Evolutionary conservation across 139 green algal species (phyloP), one percentile per base, ranked within the genome.

Genomic region (Chlorella ohadii): DNA sequence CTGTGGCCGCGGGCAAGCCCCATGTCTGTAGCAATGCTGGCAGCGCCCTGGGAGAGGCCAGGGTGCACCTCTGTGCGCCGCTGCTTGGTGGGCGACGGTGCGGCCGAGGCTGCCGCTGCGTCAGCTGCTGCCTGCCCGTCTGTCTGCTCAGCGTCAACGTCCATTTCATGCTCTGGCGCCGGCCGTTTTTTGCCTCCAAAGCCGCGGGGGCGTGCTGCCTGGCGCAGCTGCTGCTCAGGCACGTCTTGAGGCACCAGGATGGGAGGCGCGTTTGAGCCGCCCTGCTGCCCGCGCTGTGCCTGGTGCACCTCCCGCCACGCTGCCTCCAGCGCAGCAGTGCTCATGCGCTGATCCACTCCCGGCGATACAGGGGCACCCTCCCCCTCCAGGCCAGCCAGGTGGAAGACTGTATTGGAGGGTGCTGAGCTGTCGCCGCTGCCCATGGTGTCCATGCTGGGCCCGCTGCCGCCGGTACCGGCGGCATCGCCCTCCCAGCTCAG

Each of bases 61-160:
- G 12, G 15, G 51, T 59, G 51, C 2, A 13, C 12, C 51, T 59
- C 51, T 3, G 51, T 59, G 51, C 72, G 72, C n/a, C 55, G 47
- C 47, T 79, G 72, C 72, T 79, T 77, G 39, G n/a, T 34, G 17
- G 72, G 47, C 19, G 72, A 47, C 15, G n/a, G 72, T n/a, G 72
- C 72, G 1, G 28, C 36, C 36, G 38, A n/a, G n/a, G n/a, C n/a
- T n/a, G n/a, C 34, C 9, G 67, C 34, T n/a, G 67, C 34, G 19
- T 31, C 67, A 15, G 67, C 67, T n/a, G 34, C 67, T 3, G 19
- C 34, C 34, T 51, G 34, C 3, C 0, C 67, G 1, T 31, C 34
- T 44, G 33, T 7, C n/a, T n/a, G n/a, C 1, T 15, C 31, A 27
- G 65, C 1, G n/a, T n/a, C n/a, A n/a, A n/a, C n/a, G n/a, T n/a